A percentile compares a stretch with the other conserved stretches of the same genome.
Conservation (phyloP, 2,329 filamentous ascomycete species). For the Gaeumannomyces tritici region DNA sequence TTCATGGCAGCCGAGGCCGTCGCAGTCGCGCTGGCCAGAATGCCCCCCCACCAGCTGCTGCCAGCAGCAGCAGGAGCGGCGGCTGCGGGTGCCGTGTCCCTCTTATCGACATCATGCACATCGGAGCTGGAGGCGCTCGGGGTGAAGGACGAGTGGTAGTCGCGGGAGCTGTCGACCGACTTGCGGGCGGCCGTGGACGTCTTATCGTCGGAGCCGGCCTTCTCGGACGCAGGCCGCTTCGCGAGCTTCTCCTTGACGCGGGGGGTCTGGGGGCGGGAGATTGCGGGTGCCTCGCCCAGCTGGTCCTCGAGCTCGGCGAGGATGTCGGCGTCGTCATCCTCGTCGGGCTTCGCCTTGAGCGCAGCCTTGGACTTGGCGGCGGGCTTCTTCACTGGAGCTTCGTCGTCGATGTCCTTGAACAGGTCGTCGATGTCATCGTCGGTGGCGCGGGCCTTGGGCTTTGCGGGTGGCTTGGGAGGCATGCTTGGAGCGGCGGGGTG, state of each 20-base stretch:
- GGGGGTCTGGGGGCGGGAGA: slow-evolving; percentile 73
- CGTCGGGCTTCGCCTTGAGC: slow-evolving; percentile 32
- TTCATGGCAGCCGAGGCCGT: slow-evolving; percentile 81
- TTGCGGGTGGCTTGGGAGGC: slow-evolving; percentile 39
- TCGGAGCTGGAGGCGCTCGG: slow-evolving; percentile 57
- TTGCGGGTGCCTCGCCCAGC: slow-evolving; percentile 60
- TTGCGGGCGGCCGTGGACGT: slow-evolving; percentile 46
- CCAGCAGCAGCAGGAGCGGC: slow-evolving; percentile 27
- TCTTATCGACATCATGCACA: slow-evolving; percentile 47
- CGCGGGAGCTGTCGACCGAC: slow-evolving; percentile 67
- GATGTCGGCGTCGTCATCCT: slow-evolving; percentile 60
- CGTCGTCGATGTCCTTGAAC: slow-evolving; percentile 53
- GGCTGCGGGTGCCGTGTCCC: slow-evolving; percentile 26
- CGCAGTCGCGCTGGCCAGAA: slow-evolving; percentile 55
- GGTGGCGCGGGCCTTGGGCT: slow-evolving; percentile 42
- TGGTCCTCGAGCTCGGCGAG: slow-evolving; percentile 77
- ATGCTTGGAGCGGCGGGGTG: slow-evolving; percentile 25
- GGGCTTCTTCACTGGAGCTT: slow-evolving; percentile 29
- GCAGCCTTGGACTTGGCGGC: slow-evolving; percentile 20
- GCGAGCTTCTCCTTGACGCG: slow-evolving; percentile 48
- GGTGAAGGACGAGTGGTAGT: slow-evolving; percentile 63
- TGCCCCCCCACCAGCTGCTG: slow-evolving; percentile 82
- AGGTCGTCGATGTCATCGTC: slow-evolving; percentile 58
- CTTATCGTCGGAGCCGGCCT: slow-evolving; percentile 50
- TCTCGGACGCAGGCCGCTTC: slow-evolving; percentile 38